phyloP scores from a whole-genome alignment of 495 filamentous ascomycete species.

The Hyaloscypha finlandica region DNA sequence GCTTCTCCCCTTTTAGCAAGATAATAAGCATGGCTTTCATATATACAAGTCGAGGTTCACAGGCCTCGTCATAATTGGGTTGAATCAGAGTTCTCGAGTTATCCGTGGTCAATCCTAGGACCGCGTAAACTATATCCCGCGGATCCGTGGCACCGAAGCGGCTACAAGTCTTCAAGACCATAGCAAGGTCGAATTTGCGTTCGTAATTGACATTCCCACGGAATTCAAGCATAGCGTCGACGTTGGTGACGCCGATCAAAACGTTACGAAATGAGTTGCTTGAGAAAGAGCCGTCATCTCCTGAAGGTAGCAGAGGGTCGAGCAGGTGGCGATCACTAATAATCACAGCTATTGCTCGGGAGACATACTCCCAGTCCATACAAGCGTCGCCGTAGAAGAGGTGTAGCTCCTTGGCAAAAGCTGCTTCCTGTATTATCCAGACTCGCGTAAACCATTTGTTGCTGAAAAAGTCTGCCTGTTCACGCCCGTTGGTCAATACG shows the following conservation, averaged over 20 bases:
- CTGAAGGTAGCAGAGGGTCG: conserved; percentile 4
- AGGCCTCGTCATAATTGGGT: conserved; percentile 32
- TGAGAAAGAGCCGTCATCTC: conserved; percentile 19
- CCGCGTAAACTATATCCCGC: conserved; percentile 39
- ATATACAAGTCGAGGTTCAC: conserved; percentile 15
- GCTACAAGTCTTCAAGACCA: conserved; percentile 23
- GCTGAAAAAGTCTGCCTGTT: conserved; percentile 10
- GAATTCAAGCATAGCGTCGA: conserved; percentile 2
- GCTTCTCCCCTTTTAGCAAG: background rate
- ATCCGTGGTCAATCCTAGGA: conserved; percentile 37
- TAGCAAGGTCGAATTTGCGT: conserved; percentile 30
- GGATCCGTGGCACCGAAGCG: conserved; percentile 31
- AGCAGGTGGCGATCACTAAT: conserved; percentile 29
- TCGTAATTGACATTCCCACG: conserved; percentile 8
- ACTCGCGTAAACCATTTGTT: conserved; percentile 26
- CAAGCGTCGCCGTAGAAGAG: conserved; percentile 33
- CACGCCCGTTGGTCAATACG: too few relatives aligned
- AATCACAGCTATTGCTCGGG: conserved; percentile 17
- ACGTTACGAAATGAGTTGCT: background rate
- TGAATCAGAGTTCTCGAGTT: conserved; percentile 11
- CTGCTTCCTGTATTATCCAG: conserved; percentile 31
- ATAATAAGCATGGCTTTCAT: background rate
- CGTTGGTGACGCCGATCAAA: conserved; percentile 33
- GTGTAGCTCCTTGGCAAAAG: conserved; percentile 16
- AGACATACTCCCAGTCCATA: conserved; percentile 12